Evolutionary conservation across 2,329 filamentous ascomycete genomes (phyloP).

Genomic region (Aspergillus alliaceus): DNA sequence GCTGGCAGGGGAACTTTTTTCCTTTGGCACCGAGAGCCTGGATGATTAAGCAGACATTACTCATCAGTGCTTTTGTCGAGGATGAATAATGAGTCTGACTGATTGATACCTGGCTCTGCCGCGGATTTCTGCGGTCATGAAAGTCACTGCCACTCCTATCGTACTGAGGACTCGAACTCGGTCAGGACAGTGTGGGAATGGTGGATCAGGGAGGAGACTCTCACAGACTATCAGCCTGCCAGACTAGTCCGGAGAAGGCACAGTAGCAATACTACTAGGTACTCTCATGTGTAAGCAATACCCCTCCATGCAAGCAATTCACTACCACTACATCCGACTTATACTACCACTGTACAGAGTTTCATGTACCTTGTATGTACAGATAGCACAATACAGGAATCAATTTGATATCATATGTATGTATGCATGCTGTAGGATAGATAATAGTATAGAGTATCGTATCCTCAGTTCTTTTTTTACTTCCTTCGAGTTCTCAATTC

Average conservation of each 20-base stretch:
- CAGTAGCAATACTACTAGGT: neutral
- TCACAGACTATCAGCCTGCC: neutral
- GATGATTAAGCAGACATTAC: slow-evolving; percentile 18
- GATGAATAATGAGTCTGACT: slow-evolving; percentile 5
- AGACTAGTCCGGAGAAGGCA: neutral
- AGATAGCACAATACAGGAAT: neutral
- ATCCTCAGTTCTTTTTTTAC: neutral
- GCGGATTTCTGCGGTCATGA: neutral
- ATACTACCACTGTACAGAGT: neutral
- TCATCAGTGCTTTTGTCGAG: slow-evolving; percentile 8
- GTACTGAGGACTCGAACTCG: too few species aligned
- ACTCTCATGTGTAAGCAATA: neutral
- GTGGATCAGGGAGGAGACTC: neutral
- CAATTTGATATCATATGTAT: neutral
- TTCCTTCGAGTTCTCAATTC: too few species aligned
- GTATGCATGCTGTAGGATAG: neutral
- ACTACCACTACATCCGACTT: neutral
- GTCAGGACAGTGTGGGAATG: neutral
- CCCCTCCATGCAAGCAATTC: neutral
- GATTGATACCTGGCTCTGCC: neutral
- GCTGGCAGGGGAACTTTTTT: slow-evolving; percentile 14
- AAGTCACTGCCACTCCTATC: neutral
- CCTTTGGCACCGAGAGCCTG: slow-evolving; percentile 12
- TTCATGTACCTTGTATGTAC: neutral
- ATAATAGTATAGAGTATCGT: neutral